These are phyloP conservation scores for Coemansia sp. DNA, from an alignment of 192 early-diverging fungal species.

Conservation along the genomic window DNA sequence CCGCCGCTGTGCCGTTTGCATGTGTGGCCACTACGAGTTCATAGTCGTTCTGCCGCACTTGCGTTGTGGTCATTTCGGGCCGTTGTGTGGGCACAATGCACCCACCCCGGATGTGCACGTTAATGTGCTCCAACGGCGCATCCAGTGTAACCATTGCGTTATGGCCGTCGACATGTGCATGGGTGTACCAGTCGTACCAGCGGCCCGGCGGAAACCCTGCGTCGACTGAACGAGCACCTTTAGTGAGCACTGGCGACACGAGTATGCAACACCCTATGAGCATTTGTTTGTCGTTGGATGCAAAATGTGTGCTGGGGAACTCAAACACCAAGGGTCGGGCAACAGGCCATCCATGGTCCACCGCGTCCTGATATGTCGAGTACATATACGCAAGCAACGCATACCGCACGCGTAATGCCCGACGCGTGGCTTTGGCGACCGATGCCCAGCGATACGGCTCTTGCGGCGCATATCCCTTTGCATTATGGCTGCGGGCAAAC, in stretches of 20 bases:
- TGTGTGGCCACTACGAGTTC: conserved; percentile 61
- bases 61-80: conserved; percentile 54
- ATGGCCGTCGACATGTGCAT: conserved; percentile 13
- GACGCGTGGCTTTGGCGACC: conserved; percentile 59
- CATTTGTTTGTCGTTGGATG: conserved; percentile 60
- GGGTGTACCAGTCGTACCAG: conserved; percentile 65
- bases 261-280: conserved; percentile 61
- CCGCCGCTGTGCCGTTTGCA: conserved; percentile 44
- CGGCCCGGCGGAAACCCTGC: conserved; percentile 63
- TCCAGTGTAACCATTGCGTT: conserved; percentile 45
- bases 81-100: conserved; percentile 57
- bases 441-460: conserved; percentile 62
- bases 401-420: conserved; percentile 60
- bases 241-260: conserved; percentile 59
- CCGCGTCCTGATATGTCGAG: conserved; percentile 54
- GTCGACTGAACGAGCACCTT: conserved; percentile 54
- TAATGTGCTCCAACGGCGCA: conserved; percentile 58
- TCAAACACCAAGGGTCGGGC: conserved; percentile 60
- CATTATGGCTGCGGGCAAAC: conserved; percentile 67
- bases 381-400: conserved; percentile 65
- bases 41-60: conserved; percentile 46
- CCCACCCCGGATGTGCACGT: conserved; percentile 64
- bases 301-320: conserved; percentile 38
- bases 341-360: conserved; percentile 56
- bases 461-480: conserved; percentile 49